A percentile compares a stretch with the other conserved stretches of the same genome.
Evolutionary conservation across 495 filamentous ascomycete genomes (phyloP).

Genomic region (Antarctomyces pellizariae): DNA sequence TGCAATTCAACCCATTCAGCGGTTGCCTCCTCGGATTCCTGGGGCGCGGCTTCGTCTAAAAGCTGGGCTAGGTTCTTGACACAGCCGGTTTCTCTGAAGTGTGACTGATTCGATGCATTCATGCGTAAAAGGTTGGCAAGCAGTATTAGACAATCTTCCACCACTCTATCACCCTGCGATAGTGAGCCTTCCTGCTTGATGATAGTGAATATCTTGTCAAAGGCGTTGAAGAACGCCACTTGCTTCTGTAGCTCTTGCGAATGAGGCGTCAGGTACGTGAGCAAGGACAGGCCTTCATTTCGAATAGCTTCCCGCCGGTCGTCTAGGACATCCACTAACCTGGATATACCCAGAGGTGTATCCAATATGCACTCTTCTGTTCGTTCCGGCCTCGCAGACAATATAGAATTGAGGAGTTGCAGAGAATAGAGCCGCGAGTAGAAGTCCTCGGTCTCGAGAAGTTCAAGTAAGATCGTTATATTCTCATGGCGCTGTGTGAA

Average conservation of each 20-base stretch:
- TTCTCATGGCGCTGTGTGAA: slow-evolving; percentile 99
- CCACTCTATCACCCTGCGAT: slow-evolving; percentile 63
- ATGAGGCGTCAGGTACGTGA: slow-evolving; percentile 26
- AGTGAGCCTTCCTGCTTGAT: slow-evolving; percentile 65
- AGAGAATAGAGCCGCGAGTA: slow-evolving; percentile 84
- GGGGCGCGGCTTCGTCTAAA: slow-evolving; percentile 33
- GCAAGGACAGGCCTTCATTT: slow-evolving; percentile 36
- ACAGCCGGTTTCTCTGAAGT: slow-evolving; percentile 79
- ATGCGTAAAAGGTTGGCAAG: slow-evolving; percentile 75
- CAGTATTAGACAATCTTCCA: slow-evolving; percentile 86
- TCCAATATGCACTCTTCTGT: slow-evolving; percentile 90
- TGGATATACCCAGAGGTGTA: slow-evolving; percentile 68
- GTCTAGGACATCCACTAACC: slow-evolving; percentile 61
- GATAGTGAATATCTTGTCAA: slow-evolving; percentile 63
- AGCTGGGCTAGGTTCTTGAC: slow-evolving; percentile 49
- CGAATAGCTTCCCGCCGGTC: slow-evolving; percentile 75
- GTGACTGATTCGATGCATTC: slow-evolving; percentile 80
- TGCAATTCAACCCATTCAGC: slow-evolving; percentile 53
- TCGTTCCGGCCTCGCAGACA: slow-evolving; percentile 64
- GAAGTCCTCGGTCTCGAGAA: slow-evolving; percentile 72
- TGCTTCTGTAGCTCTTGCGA: slow-evolving; percentile 62
- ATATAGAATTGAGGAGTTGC: slow-evolving; percentile 72
- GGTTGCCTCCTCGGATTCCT: slow-evolving; percentile 33
- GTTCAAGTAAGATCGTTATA: slow-evolving; percentile 71
- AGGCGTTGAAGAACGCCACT: slow-evolving; percentile 84